These are phyloP conservation scores for Nakazawaea wickerhamii DNA, from an alignment of 805 yeast genomes.

Conservation along the genomic window DNA sequence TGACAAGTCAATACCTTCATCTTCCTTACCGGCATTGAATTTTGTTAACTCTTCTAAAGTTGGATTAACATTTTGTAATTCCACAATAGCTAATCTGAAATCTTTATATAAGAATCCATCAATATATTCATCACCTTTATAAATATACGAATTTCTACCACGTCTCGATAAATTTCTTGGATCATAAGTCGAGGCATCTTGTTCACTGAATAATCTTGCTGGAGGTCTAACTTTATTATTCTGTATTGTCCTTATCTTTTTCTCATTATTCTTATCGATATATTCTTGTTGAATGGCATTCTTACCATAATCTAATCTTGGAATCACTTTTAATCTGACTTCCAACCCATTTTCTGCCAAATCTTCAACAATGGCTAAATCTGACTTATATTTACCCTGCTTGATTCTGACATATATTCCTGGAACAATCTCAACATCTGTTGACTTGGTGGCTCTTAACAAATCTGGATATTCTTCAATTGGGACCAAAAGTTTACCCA, in stretches of 20 bases:
- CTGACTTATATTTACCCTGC: constrained; percentile 89
- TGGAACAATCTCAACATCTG: constrained; percentile 83
- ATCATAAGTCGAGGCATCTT: constrained; percentile 84
- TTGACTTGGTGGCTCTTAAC: constrained; percentile 80
- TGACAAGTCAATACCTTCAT: constrained; percentile 84
- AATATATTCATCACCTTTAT: constrained; percentile 81
- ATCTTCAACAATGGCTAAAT: constrained; percentile 88
- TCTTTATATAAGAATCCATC: constrained; percentile 88
- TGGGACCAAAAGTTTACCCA: constrained; percentile 81
- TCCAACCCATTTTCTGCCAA: constrained; percentile 93
- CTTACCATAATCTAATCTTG: constrained; percentile 88
- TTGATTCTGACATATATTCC: constrained; percentile 90
- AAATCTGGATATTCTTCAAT: constrained; percentile 93
- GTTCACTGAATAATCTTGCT: constrained; percentile 80
- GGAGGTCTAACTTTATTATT: constrained; percentile 72
- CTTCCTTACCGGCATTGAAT: constrained; percentile 68
- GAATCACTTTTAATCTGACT: constrained; percentile 88
- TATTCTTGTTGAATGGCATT: constrained; percentile 27
- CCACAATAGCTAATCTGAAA: constrained; percentile 75
- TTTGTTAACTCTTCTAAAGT: constrained; percentile 81
- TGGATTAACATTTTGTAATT: constrained; percentile 77
- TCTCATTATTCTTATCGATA: constrained; percentile 20
- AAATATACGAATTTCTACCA: constrained; percentile 58
- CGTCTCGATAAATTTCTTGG: constrained; percentile 64
- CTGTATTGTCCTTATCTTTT: constrained; percentile 37